Conservation (phyloP, 192 early-diverging fungal species). For the Backusella morwellensis region DNA sequence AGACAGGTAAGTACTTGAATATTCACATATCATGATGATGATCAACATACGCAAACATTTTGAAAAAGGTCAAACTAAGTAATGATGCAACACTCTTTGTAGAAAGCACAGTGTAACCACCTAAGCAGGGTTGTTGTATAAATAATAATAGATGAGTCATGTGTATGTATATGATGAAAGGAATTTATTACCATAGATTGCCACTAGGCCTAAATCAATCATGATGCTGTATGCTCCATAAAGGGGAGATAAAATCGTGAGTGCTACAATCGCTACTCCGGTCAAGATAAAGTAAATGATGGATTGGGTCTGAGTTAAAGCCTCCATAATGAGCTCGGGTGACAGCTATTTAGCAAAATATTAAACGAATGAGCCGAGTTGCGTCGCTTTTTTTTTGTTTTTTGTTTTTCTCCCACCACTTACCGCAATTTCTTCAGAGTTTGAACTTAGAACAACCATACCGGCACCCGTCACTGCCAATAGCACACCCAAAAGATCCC, state of each 20-base stretch:
- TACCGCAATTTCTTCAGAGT: slow-evolving; percentile 54
- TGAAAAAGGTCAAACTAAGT: slow-evolving; percentile 58
- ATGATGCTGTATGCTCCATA: slow-evolving; percentile 54
- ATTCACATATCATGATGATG: no score
- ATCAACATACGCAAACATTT: slow-evolving; percentile 49
- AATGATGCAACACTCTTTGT: slow-evolving; percentile 71
- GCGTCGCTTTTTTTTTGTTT: no score
- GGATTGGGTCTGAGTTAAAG: slow-evolving; percentile 48
- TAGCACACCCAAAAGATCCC: slow-evolving; percentile 59
- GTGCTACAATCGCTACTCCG: slow-evolving; percentile 23
- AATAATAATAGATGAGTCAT: neutral
- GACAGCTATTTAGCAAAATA: slow-evolving; percentile 34
- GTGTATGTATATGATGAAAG: neutral
- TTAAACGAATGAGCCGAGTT: neutral
- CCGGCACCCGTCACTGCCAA: slow-evolving; percentile 63
- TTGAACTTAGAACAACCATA: slow-evolving; percentile 61
- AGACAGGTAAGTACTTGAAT: no score
- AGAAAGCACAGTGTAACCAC: slow-evolving; percentile 70
- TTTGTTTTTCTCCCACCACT: neutral
- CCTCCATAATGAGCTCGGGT: slow-evolving; percentile 49
- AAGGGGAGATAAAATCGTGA: slow-evolving; percentile 43
- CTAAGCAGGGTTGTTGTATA: slow-evolving; percentile 29
- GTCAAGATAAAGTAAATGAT: slow-evolving; percentile 56
- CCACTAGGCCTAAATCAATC: slow-evolving; percentile 64
- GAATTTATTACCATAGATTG: slow-evolving; percentile 57